A percentile compares a stretch with the other conserved stretches of the same genome.
Evolutionary conservation across 495 filamentous ascomycete genomes (phyloP).

Genomic region (Penicillium macrosclerotiorum): DNA sequence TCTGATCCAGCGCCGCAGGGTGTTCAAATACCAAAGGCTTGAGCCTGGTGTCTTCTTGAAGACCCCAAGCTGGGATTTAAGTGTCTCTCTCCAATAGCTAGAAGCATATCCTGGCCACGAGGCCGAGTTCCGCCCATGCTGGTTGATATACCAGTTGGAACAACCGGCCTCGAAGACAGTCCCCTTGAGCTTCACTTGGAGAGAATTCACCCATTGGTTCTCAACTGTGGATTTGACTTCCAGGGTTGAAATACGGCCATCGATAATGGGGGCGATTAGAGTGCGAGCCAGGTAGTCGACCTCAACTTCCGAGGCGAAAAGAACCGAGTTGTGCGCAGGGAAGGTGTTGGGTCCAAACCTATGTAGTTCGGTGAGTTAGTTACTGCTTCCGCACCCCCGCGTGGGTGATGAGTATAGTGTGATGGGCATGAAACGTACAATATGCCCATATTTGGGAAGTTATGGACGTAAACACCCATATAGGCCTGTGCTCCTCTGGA

Average conservation of each 20-base stretch:
- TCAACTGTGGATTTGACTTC: not conserved
- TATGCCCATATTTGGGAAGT: constrained; percentile 63
- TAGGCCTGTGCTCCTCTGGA: constrained; percentile 55
- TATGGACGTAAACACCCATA: constrained; percentile 53
- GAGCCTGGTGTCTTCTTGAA: no score
- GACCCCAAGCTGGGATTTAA: no score
- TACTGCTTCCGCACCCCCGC: no score
- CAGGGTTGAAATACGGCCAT: not conserved
- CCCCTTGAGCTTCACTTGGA: not conserved
- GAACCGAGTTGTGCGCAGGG: not conserved
- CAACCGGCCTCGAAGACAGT: not conserved
- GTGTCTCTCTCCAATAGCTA: no score
- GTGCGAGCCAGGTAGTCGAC: not conserved
- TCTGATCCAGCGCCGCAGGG: no score
- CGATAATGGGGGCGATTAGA: not conserved
- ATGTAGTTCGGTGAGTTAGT: no score
- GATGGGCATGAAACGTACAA: no score
- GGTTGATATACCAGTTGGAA: not conserved
- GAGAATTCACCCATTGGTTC: not conserved
- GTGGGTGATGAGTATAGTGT: no score
- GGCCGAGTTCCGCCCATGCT: not conserved
- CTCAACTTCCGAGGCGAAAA: not conserved
- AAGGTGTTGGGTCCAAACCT: constrained; percentile 57
- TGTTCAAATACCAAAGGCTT: no score
- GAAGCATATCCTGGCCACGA: not conserved